A percentile compares a stretch with the other conserved stretches of the same genome.
Conservation (phyloP, 2,329 filamentous ascomycete species). For the Phialocephala sp. region DNA sequence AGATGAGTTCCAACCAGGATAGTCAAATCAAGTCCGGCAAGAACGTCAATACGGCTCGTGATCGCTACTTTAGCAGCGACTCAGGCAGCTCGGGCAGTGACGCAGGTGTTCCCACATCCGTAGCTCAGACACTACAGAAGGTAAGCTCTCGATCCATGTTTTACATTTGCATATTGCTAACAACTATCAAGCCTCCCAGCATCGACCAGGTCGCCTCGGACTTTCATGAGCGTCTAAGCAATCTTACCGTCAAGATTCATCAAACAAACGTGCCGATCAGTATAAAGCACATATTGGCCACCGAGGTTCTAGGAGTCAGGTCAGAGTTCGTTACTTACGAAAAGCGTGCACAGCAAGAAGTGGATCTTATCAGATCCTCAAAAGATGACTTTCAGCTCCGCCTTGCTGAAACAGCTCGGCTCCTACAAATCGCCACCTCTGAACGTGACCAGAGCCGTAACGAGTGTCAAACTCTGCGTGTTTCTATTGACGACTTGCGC, state of each 20-base stretch:
- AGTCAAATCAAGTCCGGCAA: too few relatives aligned
- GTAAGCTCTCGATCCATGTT: background rate
- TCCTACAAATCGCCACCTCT: constrained; percentile 14
- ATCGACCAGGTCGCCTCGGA: background rate
- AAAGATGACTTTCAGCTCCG: background rate
- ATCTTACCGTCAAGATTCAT: background rate
- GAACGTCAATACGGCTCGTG: too few relatives aligned
- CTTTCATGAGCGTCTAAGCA: background rate
- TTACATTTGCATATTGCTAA: background rate
- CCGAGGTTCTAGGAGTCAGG: background rate
- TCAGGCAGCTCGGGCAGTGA: background rate
- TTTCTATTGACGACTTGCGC: constrained; percentile 1
- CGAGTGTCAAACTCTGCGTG: constrained; percentile 17
- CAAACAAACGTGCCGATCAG: background rate
- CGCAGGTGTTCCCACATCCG: background rate
- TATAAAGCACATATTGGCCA: background rate
- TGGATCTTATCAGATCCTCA: background rate
- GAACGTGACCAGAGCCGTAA: constrained; percentile 21
- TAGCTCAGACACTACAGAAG: background rate
- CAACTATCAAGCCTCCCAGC: background rate
- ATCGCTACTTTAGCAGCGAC: too few relatives aligned
- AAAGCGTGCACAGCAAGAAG: background rate
- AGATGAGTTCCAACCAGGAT: too few relatives aligned
- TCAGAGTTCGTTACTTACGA: background rate
- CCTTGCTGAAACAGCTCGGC: constrained; percentile 7